Conservation (phyloP, 208 protist genomes). For the Leishmania braziliensis region DNA sequence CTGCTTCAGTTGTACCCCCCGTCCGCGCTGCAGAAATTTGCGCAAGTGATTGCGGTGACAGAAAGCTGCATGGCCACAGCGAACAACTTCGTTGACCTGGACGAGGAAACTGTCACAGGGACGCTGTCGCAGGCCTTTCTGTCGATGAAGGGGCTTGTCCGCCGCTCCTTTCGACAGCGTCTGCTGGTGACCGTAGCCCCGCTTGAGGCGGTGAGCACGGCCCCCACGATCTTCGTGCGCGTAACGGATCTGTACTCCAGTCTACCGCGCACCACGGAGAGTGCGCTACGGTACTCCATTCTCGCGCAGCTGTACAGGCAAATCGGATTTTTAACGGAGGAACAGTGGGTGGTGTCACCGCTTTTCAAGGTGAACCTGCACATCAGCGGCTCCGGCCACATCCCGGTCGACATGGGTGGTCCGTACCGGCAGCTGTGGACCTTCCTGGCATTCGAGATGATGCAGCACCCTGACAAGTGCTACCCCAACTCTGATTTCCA, state of each 20-base stretch:
- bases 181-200: constrained; percentile 76
- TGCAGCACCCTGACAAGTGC: constrained; percentile 86
- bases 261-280: constrained; percentile 72
- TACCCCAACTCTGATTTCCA: constrained; percentile 86
- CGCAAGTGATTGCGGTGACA: constrained; percentile 74
- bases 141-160: constrained; percentile 82
- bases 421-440: constrained; percentile 92
- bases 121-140: constrained; percentile 78
- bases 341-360: constrained; percentile 64
- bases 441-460: constrained; percentile 85
- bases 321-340: constrained; percentile 72
- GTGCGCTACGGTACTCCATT: constrained; percentile 78
- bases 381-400: constrained; percentile 73
- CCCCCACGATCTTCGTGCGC: constrained; percentile 67
- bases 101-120: constrained; percentile 67
- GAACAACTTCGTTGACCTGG: constrained; percentile 85
- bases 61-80: constrained; percentile 91
- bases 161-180: constrained; percentile 71
- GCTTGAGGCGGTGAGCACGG: constrained; percentile 46
- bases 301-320: constrained; percentile 89
- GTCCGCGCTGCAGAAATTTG: constrained; percentile 42
- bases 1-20: constrained; percentile 40
- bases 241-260: constrained; percentile 77
- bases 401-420: constrained; percentile 87
- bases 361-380: constrained; percentile 88